Evolutionary conservation across 352 stramenopile genomes (phyloP), one percentile per base, ranked within the genome.

Genomic region (Pythium brachiatum): DNA sequence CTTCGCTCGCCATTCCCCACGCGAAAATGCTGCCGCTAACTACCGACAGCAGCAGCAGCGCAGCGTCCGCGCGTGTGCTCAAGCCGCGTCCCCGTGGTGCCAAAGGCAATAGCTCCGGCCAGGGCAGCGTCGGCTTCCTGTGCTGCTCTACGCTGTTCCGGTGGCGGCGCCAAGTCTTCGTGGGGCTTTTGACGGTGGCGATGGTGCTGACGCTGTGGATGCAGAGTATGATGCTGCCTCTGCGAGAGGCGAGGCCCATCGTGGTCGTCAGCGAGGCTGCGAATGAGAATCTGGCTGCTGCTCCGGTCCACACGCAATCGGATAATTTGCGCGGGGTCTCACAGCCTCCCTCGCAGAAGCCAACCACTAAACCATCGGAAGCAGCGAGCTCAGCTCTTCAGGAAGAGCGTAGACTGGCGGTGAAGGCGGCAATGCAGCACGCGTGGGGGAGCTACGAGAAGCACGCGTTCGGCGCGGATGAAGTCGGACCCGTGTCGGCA

Each of bases 401-500:
- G 57, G 71, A 77, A 53, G 34, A 67, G 18, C 73, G 83, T 2
- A 76, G 71, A 18, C 47, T 72, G 0, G 76, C 78, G 1, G 74
- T 92, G 18, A 75, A 80, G 21, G 62, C 72, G 31, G 84, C 84
- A 31, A 94, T 94, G 84, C 74, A 80, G 43, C 89, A 90, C 26
- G 81, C 79, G 23, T 94, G 82, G 96, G 66, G 66, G 1, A 91
- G 81, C 55, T 99, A 99, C 73, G 88, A 97, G 70, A 72, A 90
- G 47, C 75, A 96, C 70, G 97, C 97, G 53, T 99, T 97, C 74
- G 97, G 97, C 16, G 88, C 73, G 16, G 97, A 99, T 75, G 97
- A 99, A 77, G 66, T 99, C 23, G 80, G 85, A 36, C 96, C 96
- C 0, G 69, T 90, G 46, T 82, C 75, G 21, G 79, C 81, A 31